A percentile compares a stretch with the other conserved stretches of the same genome.
phyloP scores from a whole-genome alignment of 169 alveolate genomes.

The Plasmodium gonderi region DNA sequence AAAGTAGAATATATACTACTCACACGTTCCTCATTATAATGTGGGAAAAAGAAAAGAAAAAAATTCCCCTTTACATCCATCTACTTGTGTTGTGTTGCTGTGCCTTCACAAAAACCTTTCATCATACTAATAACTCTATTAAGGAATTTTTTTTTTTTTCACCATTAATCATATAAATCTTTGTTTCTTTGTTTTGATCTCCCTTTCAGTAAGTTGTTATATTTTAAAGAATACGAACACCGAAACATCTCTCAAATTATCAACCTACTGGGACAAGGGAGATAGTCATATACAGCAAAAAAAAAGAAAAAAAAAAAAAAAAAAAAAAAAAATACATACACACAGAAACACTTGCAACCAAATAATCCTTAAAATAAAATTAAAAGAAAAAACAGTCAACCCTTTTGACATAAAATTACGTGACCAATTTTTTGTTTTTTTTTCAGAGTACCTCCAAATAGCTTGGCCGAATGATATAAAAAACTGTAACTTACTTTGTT shows the following conservation, averaged over 20 bases:
- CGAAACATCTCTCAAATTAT: conserved; percentile 47
- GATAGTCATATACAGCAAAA: conserved; percentile 38
- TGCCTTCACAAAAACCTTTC: neutral
- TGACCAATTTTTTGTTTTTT: neutral
- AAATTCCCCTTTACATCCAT: neutral
- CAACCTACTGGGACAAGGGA: conserved; percentile 71
- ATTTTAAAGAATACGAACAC: conserved; percentile 49
- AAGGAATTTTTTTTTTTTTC: neutral
- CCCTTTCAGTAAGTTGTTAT: conserved; percentile 69
- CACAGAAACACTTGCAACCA: neutral
- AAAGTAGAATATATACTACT: neutral
- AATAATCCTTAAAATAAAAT: neutral
- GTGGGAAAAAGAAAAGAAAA: neutral
- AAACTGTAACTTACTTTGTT: conserved; percentile 55
- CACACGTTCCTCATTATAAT: neutral
- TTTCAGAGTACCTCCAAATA: conserved; percentile 62
- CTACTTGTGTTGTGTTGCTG: neutral
- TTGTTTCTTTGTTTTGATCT: neutral
- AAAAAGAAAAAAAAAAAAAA: neutral
- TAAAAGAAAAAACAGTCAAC: neutral
- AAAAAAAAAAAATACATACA: neutral
- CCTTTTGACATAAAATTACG: neutral
- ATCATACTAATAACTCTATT: neutral
- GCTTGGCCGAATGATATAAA: conserved; percentile 62
- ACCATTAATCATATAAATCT: neutral